Conservation (phyloP, 495 filamentous ascomycete species). For the Beverwykella pulmonaria region DNA sequence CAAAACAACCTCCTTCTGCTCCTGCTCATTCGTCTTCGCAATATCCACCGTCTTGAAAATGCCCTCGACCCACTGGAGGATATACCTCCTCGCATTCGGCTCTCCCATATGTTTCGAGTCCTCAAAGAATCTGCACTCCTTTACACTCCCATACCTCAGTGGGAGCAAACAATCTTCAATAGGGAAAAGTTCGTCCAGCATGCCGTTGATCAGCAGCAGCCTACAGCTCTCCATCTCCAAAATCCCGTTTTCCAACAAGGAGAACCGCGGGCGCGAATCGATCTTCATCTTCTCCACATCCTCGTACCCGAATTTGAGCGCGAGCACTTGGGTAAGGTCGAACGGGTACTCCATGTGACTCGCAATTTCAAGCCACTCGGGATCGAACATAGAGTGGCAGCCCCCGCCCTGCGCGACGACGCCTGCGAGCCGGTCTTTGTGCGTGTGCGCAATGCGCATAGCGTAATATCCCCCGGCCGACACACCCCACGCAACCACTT, state of each 20-base stretch:
- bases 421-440: constrained; percentile 19
- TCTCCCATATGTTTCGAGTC: constrained; percentile 30
- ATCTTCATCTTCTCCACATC: constrained; percentile 26
- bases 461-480: constrained; percentile 36
- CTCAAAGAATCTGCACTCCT: constrained; percentile 25
- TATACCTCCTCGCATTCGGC: constrained; percentile 19
- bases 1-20: background rate
- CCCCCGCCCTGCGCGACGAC: constrained; percentile 34
- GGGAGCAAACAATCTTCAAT: constrained; percentile 30
- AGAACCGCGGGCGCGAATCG: constrained; percentile 7
- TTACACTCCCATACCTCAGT: constrained; percentile 22
- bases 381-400: constrained; percentile 35
- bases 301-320: constrained; percentile 21
- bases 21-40: background rate
- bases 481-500: constrained; percentile 30
- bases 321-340: constrained; percentile 25
- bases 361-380: constrained; percentile 23
- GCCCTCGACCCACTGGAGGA: constrained; percentile 21
- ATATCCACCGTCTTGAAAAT: constrained; percentile 14
- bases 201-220: constrained; percentile 26
- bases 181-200: constrained; percentile 29
- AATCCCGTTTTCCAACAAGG: constrained; percentile 21
- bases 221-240: constrained; percentile 19
- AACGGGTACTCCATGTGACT: constrained; percentile 30
- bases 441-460: constrained; percentile 37